phyloP scores from a whole-genome alignment of 2,329 filamentous ascomycete species.

The Fusarium sp. region DNA sequence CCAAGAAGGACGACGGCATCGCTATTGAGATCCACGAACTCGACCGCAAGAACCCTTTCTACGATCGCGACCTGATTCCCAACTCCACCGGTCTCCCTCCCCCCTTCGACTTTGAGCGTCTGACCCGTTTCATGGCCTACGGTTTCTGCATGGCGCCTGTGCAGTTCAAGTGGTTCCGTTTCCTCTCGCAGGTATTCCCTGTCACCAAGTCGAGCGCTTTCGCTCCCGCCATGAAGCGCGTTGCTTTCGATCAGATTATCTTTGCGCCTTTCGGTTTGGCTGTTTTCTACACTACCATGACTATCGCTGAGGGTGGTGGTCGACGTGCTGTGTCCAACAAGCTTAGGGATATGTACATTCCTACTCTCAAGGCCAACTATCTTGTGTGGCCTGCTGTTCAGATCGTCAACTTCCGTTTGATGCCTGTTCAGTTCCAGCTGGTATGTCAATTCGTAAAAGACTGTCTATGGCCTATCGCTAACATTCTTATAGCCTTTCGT shows the following conservation, averaged over 20 bases:
- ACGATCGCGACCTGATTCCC: slow-evolving; percentile 73
- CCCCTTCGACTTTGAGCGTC: slow-evolving; percentile 93
- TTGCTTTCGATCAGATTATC: slow-evolving; percentile 90
- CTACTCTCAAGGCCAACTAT: slow-evolving; percentile 95
- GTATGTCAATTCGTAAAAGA: slow-evolving; percentile 64
- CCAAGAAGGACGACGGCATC: slow-evolving; percentile 74
- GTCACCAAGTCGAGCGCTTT: slow-evolving; percentile 81
- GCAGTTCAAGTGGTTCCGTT: slow-evolving; percentile 95
- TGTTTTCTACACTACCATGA: slow-evolving; percentile 96
- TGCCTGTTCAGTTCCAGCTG: slow-evolving; percentile 96
- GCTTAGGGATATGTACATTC: slow-evolving; percentile 92
- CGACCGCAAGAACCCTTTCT: slow-evolving; percentile 80
- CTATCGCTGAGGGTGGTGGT: slow-evolving; percentile 90
- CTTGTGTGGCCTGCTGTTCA: slow-evolving; percentile 96
- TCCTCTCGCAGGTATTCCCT: slow-evolving; percentile 84
- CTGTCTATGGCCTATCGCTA: not conserved
- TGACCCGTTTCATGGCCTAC: slow-evolving; percentile 96
- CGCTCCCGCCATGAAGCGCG: slow-evolving; percentile 84
- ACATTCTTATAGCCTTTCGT: slow-evolving; percentile 81
- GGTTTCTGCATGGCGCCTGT: slow-evolving; percentile 95
- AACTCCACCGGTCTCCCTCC: slow-evolving; percentile 73
- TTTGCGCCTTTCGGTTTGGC: slow-evolving; percentile 91
- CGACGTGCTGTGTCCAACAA: slow-evolving; percentile 82
- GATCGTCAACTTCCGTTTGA: slow-evolving; percentile 93
- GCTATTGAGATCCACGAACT: slow-evolving; percentile 91